Base-by-base conservation (phyloP, 495 filamentous ascomycete genomes). In the Physcia stellaris region DNA sequence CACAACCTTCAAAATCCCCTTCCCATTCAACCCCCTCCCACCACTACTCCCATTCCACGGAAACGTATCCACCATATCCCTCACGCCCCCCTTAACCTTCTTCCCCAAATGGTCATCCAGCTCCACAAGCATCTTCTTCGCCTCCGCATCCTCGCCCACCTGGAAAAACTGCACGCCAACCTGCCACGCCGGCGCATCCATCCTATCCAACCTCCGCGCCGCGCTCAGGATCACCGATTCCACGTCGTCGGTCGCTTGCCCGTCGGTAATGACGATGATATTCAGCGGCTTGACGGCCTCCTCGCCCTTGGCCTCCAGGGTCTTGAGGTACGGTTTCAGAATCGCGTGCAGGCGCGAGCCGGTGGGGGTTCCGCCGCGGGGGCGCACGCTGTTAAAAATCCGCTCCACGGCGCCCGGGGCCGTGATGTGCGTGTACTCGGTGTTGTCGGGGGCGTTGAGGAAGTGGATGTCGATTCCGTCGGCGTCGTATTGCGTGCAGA, bases 391-490 rank as follows among this genome's bases (percentile, higher is more conserved):
- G 12, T 55, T 36, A 64, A 94, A 96, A 39, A 93, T 77, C 13
- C 67, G 56, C 24, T 63, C 58, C 7, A 94, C 75, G 0, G 60
- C 60, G 0, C 44, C 47, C 0, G 70, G 52, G 1, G 61, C 58
- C 0, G 47, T 68, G 45, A 90, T 66, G 43, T 79, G 73, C 24
- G 52, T 56, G 57, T 81, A 83, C 4, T 55, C 65, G 11, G 58
- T 50, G 3, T 47, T 63, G 48, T 54, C 31, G 5, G 32, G 41
- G 16, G 49, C 33, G 66, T 98, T 96, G 24, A 98, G 68, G 61
- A 98, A 98, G 66, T 81, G 80, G 49, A 98, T 68, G 58, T 96
- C 90, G 45, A 98, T 80, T n/a, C 90, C 90, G 58, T 95, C 86
- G 9, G 59, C 47, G 57, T 95, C 87, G 63, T 85, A 77, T 27